Evolutionary conservation across 1,139 yeast genomes (phyloP).

Genomic region (Pichia sp.): DNA sequence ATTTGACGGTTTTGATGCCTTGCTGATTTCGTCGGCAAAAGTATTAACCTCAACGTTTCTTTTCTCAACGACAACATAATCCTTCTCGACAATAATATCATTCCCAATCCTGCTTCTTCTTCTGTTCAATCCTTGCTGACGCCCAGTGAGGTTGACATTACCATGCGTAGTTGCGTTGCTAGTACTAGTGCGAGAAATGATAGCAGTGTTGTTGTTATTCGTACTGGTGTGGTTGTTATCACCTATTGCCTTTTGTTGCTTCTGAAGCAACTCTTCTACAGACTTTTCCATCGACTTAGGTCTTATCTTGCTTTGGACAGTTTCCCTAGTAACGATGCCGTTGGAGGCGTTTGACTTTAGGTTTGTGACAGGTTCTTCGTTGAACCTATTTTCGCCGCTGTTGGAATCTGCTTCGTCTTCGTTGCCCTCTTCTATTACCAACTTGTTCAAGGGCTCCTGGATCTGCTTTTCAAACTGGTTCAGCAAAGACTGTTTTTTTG

Average conservation of each 20-base stretch:
- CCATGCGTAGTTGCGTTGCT: not conserved
- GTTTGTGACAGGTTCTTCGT: not conserved
- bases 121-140: not conserved
- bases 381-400: not conserved
- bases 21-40: slow-evolving; percentile 84
- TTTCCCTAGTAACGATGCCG: slow-evolving; percentile 7
- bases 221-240: not conserved
- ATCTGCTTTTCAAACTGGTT: not conserved
- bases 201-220: not conserved
- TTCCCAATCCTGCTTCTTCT: not conserved
- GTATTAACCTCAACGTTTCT: slow-evolving; percentile 94
- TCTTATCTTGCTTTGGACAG: slow-evolving; percentile 39
- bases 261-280: slow-evolving; percentile 7
- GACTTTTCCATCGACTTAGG: slow-evolving; percentile 31
- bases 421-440: slow-evolving; percentile 17
- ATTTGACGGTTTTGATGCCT: slow-evolving; percentile 34
- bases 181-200: too few relatives aligned
- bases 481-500: not conserved
- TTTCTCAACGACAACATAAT: slow-evolving; percentile 92
- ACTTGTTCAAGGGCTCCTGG: slow-evolving; percentile 18
- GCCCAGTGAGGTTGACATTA: not conserved
- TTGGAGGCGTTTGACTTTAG: slow-evolving; percentile 10
- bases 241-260: slow-evolving; percentile 3
- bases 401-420: slow-evolving; percentile 11
- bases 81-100: slow-evolving; percentile 47